Conservation (phyloP, 495 filamentous ascomycete species). For the Aspergillus taichungensis region DNA sequence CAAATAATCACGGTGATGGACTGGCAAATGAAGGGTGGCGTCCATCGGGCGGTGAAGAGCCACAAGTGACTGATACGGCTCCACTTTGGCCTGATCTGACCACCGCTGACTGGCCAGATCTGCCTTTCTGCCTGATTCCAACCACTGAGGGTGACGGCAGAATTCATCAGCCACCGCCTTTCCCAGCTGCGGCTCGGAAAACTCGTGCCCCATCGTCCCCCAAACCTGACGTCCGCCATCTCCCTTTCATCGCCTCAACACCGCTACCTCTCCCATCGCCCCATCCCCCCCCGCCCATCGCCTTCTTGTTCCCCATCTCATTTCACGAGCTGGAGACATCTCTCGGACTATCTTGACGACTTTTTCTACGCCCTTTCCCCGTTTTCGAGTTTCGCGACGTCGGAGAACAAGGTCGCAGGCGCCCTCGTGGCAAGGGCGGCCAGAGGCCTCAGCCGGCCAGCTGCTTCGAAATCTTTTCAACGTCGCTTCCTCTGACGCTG, state of each 20-base stretch:
- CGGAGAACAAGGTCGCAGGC: conserved; percentile 38
- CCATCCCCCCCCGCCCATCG: conserved; percentile 31
- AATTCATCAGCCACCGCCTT: conserved; percentile 20
- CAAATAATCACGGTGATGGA: neutral
- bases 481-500: conserved; percentile 15
- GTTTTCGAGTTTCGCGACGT: conserved; percentile 31
- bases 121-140: no score
- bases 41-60: conserved; percentile 13
- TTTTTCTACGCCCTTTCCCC: conserved; percentile 22
- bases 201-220: conserved; percentile 38
- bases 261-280: conserved; percentile 21
- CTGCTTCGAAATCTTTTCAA: conserved; percentile 31
- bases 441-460: conserved; percentile 43
- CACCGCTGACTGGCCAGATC: conserved; percentile 2
- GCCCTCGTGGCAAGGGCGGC: conserved; percentile 49
- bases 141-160: no score
- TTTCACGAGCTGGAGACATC: conserved; percentile 16
- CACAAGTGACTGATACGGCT: neutral
- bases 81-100: neutral
- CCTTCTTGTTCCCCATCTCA: conserved; percentile 36
- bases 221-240: conserved; percentile 32
- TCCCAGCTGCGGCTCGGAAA: conserved; percentile 31
- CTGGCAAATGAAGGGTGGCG: conserved; percentile 6
- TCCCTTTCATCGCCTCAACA: conserved; percentile 37
- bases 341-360: conserved; percentile 16